Conservation (phyloP, 2,329 filamentous ascomycete genomes). For the Microsporum canis region DNA sequence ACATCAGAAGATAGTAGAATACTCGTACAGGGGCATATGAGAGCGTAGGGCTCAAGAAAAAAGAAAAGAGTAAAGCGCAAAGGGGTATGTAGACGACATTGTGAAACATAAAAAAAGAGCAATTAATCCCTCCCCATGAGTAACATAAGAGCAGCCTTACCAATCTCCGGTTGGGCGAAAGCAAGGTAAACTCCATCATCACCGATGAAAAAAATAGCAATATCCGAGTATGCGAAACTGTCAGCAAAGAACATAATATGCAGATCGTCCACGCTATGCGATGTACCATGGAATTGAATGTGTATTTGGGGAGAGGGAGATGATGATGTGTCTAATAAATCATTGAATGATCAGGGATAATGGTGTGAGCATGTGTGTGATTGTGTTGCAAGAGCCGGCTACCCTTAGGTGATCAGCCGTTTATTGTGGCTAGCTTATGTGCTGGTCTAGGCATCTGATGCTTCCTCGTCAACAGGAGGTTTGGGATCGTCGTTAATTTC, state of each 20-base stretch:
- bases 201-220: neutral
- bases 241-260: neutral
- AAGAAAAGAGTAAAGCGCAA: neutral
- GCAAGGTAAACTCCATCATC: neutral
- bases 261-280: slow-evolving; percentile 4
- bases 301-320: slow-evolving; percentile 15
- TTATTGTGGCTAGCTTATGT: neutral
- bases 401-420: neutral
- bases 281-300: neutral
- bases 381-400: neutral
- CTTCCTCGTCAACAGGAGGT: neutral
- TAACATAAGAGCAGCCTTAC: neutral
- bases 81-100: neutral
- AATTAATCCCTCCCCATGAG: neutral
- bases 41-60: neutral
- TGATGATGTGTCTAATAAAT: neutral
- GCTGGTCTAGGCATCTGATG: neutral
- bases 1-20: neutral
- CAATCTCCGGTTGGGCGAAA: neutral
- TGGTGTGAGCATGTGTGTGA: neutral
- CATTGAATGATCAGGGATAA: neutral
- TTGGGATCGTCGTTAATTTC: slow-evolving; percentile 25
- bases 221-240: slow-evolving; percentile 5
- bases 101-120: neutral
- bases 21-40: neutral